A percentile compares a stretch with the other conserved stretches of the same genome.
These are phyloP conservation scores for Epichloe coenophiala DNA, from an alignment of 2,329 filamentous ascomycete species.

Conservation along the genomic window DNA sequence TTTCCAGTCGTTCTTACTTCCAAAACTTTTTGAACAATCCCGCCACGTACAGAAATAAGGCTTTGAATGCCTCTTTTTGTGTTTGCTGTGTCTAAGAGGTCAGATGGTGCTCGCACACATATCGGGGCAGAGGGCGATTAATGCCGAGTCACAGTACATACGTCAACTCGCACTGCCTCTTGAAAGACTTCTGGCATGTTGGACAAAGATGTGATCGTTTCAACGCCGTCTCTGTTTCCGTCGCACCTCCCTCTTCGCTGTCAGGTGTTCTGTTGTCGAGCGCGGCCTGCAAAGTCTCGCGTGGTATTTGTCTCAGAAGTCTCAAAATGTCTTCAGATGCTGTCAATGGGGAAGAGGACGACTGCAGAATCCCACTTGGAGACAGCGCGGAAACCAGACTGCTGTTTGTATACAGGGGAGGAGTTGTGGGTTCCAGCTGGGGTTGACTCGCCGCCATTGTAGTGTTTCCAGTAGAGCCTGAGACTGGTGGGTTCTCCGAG, in stretches of 20 bases:
- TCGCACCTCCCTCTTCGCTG: constrained; percentile 4
- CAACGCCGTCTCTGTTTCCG: background rate
- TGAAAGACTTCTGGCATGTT: constrained; percentile 32
- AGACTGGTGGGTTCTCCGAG: background rate
- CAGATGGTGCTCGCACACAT: background rate
- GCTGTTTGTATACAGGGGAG: background rate
- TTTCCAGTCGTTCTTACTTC: constrained; percentile 93
- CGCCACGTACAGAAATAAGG: constrained; percentile 72
- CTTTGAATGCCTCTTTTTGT: constrained; percentile 65
- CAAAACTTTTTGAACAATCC: constrained; percentile 56
- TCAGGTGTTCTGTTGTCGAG: background rate
- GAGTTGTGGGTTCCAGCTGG: background rate
- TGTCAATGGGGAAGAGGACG: background rate
- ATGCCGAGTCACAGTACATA: constrained; percentile 18
- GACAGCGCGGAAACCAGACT: background rate
- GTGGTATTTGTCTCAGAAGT: background rate
- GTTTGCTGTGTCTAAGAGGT: constrained; percentile 47
- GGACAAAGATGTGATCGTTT: constrained; percentile 16
- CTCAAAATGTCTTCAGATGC: background rate
- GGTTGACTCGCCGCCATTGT: background rate
- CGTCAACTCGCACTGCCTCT: constrained; percentile 43
- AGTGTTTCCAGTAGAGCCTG: background rate
- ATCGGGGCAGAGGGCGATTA: background rate
- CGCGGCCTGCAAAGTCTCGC: background rate
- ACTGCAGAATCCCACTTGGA: background rate